These are phyloP conservation scores for Hypoxylon sp. DNA, from an alignment of 2,329 filamentous ascomycete species.

Conservation along the genomic window DNA sequence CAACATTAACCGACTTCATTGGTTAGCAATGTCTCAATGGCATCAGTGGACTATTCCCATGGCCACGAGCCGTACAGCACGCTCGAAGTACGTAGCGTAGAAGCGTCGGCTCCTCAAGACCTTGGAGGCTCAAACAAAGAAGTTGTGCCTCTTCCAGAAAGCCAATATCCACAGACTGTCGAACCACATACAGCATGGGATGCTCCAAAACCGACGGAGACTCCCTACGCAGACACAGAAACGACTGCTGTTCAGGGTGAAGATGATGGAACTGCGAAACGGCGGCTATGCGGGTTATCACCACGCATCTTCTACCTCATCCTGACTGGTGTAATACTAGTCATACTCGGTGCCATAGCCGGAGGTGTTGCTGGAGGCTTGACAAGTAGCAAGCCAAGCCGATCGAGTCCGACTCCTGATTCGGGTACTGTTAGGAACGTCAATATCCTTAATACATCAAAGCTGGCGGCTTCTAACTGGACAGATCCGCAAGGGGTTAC, in stretches of 20 bases:
- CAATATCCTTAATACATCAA: slow-evolving; percentile 41
- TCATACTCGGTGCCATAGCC: slow-evolving; percentile 41
- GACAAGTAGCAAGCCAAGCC: slow-evolving; percentile 11
- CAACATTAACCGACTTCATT: slow-evolving; percentile 16
- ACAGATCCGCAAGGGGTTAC: slow-evolving; percentile 43
- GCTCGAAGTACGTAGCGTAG: slow-evolving; percentile 37
- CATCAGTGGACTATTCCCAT: slow-evolving; percentile 30
- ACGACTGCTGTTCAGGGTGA: slow-evolving; percentile 4
- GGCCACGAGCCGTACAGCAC: slow-evolving; percentile 41
- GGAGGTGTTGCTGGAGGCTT: slow-evolving; percentile 46
- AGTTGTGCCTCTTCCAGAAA: slow-evolving; percentile 30
- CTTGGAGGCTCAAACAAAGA: slow-evolving; percentile 35
- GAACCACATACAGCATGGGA: slow-evolving; percentile 10
- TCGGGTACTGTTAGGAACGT: slow-evolving; percentile 5
- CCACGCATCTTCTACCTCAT: slow-evolving; percentile 41
- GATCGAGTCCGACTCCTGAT: slow-evolving; percentile 7
- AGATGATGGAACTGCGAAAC: slow-evolving; percentile 5
- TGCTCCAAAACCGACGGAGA: slow-evolving; percentile 12
- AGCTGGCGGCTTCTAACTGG: slow-evolving; percentile 50
- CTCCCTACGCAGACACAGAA: slow-evolving; percentile 9
- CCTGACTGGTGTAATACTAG: slow-evolving; percentile 25
- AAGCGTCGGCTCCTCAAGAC: slow-evolving; percentile 9
- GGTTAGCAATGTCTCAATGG: slow-evolving; percentile 42
- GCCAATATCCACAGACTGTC: slow-evolving; percentile 29
- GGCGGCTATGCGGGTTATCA: slow-evolving; percentile 41